Percentiles rank a stretch among this genome's conserved stretches.
Evolutionary conservation across 495 filamentous ascomycete species (phyloP).

Genomic region (Xylaria flabelliformis): DNA sequence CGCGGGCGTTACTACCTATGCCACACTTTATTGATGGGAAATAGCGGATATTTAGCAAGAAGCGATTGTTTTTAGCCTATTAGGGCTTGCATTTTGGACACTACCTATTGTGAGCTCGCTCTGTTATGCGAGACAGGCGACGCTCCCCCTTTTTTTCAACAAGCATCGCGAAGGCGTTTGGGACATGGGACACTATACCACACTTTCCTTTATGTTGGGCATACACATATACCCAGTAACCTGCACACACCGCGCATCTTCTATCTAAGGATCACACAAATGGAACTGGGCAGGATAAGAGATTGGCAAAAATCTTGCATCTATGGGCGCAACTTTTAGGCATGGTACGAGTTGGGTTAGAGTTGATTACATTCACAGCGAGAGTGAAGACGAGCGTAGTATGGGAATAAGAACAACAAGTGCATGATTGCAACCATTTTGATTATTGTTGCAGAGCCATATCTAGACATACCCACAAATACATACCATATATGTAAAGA

Average conservation of each 20-base stretch:
- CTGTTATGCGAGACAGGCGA: neutral
- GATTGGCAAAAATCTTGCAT: conserved; percentile 4
- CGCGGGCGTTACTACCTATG: conserved; percentile 24
- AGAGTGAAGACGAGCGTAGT: neutral
- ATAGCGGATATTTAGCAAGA: neutral
- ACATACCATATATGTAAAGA: conserved; percentile 3
- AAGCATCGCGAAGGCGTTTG: conserved; percentile 21
- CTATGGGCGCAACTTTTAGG: neutral
- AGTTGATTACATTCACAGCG: neutral
- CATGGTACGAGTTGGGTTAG: neutral
- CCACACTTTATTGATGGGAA: conserved; percentile 24
- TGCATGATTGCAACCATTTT: neutral
- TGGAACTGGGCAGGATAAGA: neutral
- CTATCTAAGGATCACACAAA: neutral
- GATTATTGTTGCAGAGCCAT: neutral
- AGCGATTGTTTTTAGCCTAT: neutral
- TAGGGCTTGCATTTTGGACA: neutral
- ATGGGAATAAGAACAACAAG: neutral
- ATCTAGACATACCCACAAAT: neutral
- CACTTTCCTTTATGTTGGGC: conserved; percentile 2
- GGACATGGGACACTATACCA: conserved; percentile 3
- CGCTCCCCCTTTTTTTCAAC: neutral
- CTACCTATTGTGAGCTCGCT: neutral
- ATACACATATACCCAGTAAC: neutral
- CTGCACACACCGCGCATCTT: neutral